Conservation (phyloP, 192 early-diverging fungal species). For the Anaeromyces robustus region DNA sequence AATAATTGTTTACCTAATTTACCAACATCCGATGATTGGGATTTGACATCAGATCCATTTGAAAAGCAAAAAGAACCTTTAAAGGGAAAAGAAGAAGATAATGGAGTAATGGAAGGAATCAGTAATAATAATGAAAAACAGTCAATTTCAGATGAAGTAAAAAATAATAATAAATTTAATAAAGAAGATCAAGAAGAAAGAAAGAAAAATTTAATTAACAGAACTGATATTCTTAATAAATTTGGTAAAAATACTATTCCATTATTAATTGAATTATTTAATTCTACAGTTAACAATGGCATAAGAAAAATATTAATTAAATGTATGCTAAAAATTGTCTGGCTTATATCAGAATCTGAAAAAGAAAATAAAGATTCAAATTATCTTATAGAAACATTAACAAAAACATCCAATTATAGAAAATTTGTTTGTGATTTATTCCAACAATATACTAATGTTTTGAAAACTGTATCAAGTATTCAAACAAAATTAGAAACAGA, state of each 20-base stretch:
- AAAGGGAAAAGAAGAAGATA: neutral
- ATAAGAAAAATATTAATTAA: slow-evolving; percentile 36
- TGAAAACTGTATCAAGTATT: slow-evolving; percentile 1
- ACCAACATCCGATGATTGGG: neutral
- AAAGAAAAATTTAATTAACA: slow-evolving; percentile 9
- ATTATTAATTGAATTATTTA: slow-evolving; percentile 52
- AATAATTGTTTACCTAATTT: neutral
- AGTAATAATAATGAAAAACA: neutral
- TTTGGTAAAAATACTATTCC: slow-evolving; percentile 44
- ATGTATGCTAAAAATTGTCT: slow-evolving; percentile 33
- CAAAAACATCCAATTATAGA: slow-evolving; percentile 16
- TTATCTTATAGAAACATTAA: slow-evolving; percentile 23
- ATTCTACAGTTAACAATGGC: slow-evolving; percentile 40
- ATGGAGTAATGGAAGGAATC: neutral
- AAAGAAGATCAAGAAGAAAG: slow-evolving; percentile 6
- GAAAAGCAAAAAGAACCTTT: neutral
- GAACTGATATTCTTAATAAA: slow-evolving; percentile 14
- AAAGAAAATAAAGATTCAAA: slow-evolving; percentile 15
- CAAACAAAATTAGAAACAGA: neutral
- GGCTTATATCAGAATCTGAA: slow-evolving; percentile 29
- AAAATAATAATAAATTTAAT: neutral
- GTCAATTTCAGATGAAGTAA: neutral
- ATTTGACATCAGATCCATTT: neutral
- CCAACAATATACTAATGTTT: slow-evolving; percentile 8
- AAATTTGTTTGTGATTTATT: slow-evolving; percentile 31